phyloP scores from a whole-genome alignment of 1,284 basidiomycete genomes.

The Trichosporon sp. region DNA sequence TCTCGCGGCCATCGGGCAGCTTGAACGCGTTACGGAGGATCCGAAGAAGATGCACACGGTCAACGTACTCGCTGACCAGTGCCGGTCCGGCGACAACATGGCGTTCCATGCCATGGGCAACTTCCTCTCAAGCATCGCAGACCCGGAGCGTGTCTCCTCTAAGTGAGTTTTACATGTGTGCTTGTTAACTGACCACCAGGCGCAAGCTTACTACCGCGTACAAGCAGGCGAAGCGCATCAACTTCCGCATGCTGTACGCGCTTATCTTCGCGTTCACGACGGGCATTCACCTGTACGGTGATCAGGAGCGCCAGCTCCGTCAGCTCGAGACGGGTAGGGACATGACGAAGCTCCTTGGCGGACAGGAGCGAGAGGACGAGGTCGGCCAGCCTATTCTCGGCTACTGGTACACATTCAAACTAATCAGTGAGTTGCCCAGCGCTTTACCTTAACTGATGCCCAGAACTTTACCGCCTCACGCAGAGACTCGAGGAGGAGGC shows the following conservation, averaged over 20 bases:
- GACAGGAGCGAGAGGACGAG: conserved; percentile 42
- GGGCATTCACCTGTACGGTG: conserved; percentile 43
- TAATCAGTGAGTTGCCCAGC: conserved; percentile 42
- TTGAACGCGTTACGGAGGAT: conserved; percentile 28
- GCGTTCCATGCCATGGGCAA: conserved; percentile 40
- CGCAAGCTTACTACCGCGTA: conserved; percentile 45
- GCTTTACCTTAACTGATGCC: neutral
- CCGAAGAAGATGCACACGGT: conserved; percentile 21
- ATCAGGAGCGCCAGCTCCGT: conserved; percentile 37
- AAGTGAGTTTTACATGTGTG: conserved; percentile 40
- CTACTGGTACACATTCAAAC: conserved; percentile 44
- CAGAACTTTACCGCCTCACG: conserved; percentile 40
- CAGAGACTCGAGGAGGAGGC: conserved; percentile 25
- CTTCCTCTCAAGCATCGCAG: conserved; percentile 44
- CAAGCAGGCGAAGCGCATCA: conserved; percentile 42
- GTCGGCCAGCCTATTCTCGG: conserved; percentile 48
- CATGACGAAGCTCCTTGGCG: conserved; percentile 44
- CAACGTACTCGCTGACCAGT: conserved; percentile 39
- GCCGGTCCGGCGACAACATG: conserved; percentile 42
- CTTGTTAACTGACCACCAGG: conserved; percentile 32
- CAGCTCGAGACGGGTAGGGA: conserved; percentile 47
- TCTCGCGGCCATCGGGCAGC: conserved; percentile 32
- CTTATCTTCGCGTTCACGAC: conserved; percentile 54
- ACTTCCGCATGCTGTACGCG: conserved; percentile 41
- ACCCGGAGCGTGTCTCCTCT: conserved; percentile 40